phyloP scores from a whole-genome alignment of 768 basidiomycete genomes.

The Tephrocybe sp. region DNA sequence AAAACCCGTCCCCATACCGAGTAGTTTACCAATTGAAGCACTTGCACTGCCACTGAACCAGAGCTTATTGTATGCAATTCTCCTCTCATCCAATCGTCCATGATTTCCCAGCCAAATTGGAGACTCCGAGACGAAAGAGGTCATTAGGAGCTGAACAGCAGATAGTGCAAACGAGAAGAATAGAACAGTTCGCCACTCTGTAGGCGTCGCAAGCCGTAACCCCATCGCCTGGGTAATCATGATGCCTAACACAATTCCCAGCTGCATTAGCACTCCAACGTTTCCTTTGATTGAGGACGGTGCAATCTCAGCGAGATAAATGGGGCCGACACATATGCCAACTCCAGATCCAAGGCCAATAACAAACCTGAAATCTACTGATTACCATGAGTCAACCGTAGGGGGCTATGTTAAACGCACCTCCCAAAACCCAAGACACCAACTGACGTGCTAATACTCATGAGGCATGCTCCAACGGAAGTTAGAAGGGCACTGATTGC shows the following conservation, averaged over 20 bases:
- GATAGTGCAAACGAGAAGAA: constrained; percentile 58
- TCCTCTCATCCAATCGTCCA: constrained; percentile 49
- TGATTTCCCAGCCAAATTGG: constrained; percentile 62
- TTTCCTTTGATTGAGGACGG: constrained; percentile 73
- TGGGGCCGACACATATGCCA: constrained; percentile 76
- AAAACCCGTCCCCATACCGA: too few relatives aligned
- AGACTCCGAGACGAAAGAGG: constrained; percentile 61
- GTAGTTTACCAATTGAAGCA: constrained; percentile 26
- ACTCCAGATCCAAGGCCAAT: constrained; percentile 72
- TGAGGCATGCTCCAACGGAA: constrained; percentile 59
- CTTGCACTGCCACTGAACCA: constrained; percentile 44
- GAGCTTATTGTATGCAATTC: constrained; percentile 42
- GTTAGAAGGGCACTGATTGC: constrained; percentile 55
- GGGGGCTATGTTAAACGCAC: constrained; percentile 37
- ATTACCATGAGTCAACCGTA: too few relatives aligned
- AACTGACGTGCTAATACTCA: constrained; percentile 60
- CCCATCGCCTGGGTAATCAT: constrained; percentile 83
- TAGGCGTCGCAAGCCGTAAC: constrained; percentile 64
- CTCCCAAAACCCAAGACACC: constrained; percentile 61
- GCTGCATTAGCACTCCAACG: constrained; percentile 80
- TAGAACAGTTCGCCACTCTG: constrained; percentile 70
- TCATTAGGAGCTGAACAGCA: constrained; percentile 52
- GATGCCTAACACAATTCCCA: constrained; percentile 82
- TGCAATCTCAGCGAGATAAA: constrained; percentile 84
- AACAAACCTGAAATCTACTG: constrained; percentile 43